These are phyloP conservation scores for Phalaenopsis equestris DNA, from an alignment of 106 monocot genomes.

Conservation along the genomic window DNA sequence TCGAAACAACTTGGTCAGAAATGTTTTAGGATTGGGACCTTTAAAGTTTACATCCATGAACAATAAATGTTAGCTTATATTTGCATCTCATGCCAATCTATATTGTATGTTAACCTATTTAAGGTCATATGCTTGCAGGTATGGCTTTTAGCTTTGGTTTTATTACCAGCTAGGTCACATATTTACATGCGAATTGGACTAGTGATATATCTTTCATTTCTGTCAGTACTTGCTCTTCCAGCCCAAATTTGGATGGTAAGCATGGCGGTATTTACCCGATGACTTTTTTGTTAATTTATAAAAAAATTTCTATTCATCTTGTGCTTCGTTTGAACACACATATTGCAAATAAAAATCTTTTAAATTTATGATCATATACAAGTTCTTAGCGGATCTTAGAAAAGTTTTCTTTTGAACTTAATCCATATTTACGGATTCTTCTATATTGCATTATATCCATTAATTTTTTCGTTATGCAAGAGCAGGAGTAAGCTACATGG, in stretches of 20 bases:
- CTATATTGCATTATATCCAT: background rate
- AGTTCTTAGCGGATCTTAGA: background rate
- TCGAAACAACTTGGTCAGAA: background rate
- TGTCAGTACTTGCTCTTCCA: constrained; percentile 84
- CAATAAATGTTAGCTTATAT: background rate
- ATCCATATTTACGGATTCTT: background rate
- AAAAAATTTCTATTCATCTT: background rate
- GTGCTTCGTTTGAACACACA: background rate
- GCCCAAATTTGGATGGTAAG: constrained; percentile 75
- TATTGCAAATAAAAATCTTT: background rate
- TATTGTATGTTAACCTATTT: background rate
- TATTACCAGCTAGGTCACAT: constrained; percentile 90
- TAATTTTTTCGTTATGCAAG: background rate
- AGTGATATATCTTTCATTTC: constrained; percentile 60
- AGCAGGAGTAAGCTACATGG: background rate
- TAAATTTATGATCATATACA: background rate
- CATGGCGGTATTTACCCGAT: background rate
- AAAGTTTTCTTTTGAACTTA: background rate
- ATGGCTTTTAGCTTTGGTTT: constrained; percentile 86
- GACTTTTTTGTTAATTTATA: background rate
- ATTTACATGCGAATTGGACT: constrained; percentile 78
- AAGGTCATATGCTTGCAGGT: constrained; percentile 39
- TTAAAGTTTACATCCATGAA: background rate
- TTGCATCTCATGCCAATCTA: background rate
- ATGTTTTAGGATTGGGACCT: background rate